These are phyloP conservation scores for Carex pumila DNA, from an alignment of 176 grass and related monocot species.

Conservation along the genomic window DNA sequence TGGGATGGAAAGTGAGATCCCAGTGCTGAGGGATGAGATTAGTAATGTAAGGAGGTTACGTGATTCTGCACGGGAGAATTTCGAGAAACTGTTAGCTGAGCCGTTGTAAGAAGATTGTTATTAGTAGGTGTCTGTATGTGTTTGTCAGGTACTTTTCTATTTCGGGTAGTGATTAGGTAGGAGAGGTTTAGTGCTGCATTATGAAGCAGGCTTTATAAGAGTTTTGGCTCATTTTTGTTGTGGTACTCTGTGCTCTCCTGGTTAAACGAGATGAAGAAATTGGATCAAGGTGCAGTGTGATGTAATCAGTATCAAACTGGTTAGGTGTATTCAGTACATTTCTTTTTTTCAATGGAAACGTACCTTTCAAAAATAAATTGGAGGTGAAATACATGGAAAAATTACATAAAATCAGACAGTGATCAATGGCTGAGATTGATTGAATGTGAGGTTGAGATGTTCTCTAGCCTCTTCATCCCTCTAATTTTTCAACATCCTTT, in stretches of 20 bases:
- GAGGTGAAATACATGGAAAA: too few species aligned
- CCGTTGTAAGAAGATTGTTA: not conserved
- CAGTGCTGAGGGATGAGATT: not conserved
- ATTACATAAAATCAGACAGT: too few species aligned
- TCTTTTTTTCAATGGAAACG: not conserved
- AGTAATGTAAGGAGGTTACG: not conserved
- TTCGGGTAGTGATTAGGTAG: not conserved
- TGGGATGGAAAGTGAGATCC: conserved; percentile 7
- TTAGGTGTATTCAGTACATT: not conserved
- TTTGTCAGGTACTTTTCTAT: not conserved
- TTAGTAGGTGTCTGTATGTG: not conserved
- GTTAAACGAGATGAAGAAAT: not conserved
- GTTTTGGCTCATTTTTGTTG: not conserved
- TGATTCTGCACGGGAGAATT: not conserved
- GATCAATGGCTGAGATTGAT: too few species aligned
- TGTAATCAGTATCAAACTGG: not conserved
- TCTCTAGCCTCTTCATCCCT: too few species aligned
- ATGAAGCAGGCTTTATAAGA: not conserved
- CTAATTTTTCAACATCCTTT: too few species aligned
- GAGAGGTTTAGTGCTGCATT: not conserved
- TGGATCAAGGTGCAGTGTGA: not conserved
- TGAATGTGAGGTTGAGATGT: too few species aligned
- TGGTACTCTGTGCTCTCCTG: not conserved
- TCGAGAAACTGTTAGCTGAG: not conserved
- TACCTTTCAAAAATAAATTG: not conserved